Conservation (phyloP, 2,329 filamentous ascomycete species). For the Lecanoromycetidae sp. region DNA sequence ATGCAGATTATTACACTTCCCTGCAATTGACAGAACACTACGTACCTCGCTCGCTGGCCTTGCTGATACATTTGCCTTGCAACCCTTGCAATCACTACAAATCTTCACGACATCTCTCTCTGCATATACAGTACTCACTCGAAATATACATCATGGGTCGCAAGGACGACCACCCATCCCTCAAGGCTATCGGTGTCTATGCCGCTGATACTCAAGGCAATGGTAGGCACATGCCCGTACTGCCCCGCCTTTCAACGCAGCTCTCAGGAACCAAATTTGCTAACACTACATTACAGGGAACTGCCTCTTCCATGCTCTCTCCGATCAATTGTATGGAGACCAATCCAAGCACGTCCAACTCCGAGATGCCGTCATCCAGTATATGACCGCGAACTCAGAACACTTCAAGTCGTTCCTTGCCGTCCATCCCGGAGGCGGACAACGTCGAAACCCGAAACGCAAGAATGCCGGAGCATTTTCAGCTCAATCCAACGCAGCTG, state of each 20-base stretch:
- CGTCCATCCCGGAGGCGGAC: constrained; percentile 41
- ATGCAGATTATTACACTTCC: constrained; percentile 3
- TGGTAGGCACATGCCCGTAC: constrained; percentile 38
- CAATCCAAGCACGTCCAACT: constrained; percentile 47
- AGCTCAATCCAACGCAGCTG: constrained; percentile 34
- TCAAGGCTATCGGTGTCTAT: constrained; percentile 47
- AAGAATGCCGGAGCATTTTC: constrained; percentile 40
- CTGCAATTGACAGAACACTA: constrained; percentile 2
- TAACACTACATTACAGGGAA: constrained; percentile 40
- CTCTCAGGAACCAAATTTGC: constrained; percentile 15
- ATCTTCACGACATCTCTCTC: not conserved
- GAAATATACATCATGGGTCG: constrained; percentile 12
- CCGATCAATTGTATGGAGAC: constrained; percentile 53
- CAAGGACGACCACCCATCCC: constrained; percentile 20
- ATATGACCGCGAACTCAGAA: constrained; percentile 48
- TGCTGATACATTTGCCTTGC: not conserved
- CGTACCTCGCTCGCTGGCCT: constrained; percentile 2
- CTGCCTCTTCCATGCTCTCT: constrained; percentile 57
- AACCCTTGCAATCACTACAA: not conserved
- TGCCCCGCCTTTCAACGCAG: constrained; percentile 17
- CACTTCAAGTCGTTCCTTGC: constrained; percentile 56
- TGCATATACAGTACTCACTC: not conserved
- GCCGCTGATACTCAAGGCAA: constrained; percentile 48
- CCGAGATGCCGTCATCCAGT: constrained; percentile 45
- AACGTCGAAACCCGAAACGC: constrained; percentile 46